Conservation (phyloP, 441 rosid genomes). For the Metrosideros polymorpha region DNA sequence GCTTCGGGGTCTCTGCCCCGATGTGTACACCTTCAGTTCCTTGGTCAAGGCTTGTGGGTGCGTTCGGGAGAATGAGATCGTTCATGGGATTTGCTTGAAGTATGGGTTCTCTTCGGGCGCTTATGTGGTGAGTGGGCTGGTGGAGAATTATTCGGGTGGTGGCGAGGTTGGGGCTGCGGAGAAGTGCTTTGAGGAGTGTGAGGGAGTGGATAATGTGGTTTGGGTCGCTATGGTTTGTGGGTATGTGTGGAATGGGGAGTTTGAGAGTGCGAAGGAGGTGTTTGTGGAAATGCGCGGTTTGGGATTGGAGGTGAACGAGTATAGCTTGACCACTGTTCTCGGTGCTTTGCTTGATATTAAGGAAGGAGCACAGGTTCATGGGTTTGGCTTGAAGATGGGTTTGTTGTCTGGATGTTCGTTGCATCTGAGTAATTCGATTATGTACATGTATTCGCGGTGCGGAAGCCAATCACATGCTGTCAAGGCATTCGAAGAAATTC, state of each 20-base stretch:
- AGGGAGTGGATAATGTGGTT: constrained; percentile 21
- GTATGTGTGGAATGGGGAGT: constrained; percentile 25
- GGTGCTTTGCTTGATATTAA: constrained; percentile 20
- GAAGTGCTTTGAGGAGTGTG: constrained; percentile 25
- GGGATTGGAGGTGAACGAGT: constrained; percentile 26
- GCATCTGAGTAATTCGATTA: constrained; percentile 27
- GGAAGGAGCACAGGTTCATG: constrained; percentile 34
- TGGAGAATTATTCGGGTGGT: constrained; percentile 25
- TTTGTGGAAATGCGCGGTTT: constrained; percentile 17
- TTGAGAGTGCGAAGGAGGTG: constrained; percentile 15
- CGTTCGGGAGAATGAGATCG: constrained; percentile 10
- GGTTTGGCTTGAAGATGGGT: constrained; percentile 24
- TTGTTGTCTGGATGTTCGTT: constrained; percentile 14
- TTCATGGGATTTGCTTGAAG: constrained; percentile 23
- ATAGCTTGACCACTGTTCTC: constrained; percentile 20
- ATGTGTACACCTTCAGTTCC: constrained; percentile 26
- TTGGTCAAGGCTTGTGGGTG: constrained; percentile 19
- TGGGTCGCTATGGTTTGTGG: constrained; percentile 23
- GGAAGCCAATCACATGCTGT: constrained; percentile 14
- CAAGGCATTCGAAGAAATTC: constrained; percentile 29
- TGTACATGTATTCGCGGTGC: constrained; percentile 21
- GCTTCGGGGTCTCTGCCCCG: constrained; percentile 18
- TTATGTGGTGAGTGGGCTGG: constrained; percentile 26
- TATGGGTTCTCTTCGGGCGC: constrained; percentile 16
- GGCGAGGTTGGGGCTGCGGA: constrained; percentile 24